phyloP scores from a whole-genome alignment of 345 rosid genomes.

The Eucalyptus paniculata region DNA sequence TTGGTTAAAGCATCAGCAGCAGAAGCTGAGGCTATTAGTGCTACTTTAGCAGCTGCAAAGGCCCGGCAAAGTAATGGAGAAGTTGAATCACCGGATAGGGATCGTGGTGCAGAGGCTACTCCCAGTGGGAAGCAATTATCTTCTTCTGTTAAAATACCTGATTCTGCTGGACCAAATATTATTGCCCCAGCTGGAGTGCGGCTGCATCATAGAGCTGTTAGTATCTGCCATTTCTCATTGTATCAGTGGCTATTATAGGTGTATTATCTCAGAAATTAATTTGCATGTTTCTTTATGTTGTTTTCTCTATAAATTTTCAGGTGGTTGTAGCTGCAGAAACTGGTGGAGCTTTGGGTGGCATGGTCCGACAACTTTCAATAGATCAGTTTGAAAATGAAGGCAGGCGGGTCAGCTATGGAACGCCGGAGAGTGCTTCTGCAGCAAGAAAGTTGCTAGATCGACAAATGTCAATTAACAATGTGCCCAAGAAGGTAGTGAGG shows the following conservation, averaged over 20 bases:
- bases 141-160: conserved; percentile 59
- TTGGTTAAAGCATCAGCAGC: conserved; percentile 97
- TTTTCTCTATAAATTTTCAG: conserved; percentile 13
- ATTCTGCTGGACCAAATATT: conserved; percentile 50
- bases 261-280: neutral
- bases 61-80: conserved; percentile 92
- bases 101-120: conserved; percentile 95
- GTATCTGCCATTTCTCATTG: conserved; percentile 9
- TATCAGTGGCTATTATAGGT: neutral
- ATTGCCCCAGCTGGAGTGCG: conserved; percentile 81
- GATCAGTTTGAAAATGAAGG: conserved; percentile 99
- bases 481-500: conserved; percentile 73
- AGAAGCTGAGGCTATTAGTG: conserved; percentile 98
- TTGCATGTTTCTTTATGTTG: neutral
- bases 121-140: conserved; percentile 83
- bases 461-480: conserved; percentile 92
- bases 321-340: conserved; percentile 99
- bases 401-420: conserved; percentile 94
- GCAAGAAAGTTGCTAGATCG: conserved; percentile 95
- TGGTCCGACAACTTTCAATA: conserved; percentile 97
- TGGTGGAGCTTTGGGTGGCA: conserved; percentile 97
- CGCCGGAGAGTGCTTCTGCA: conserved; percentile 94
- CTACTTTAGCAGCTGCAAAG: conserved; percentile 95
- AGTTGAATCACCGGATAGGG: conserved; percentile 85
- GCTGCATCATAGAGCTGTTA: conserved; percentile 96